Evolutionary conservation across 106 monocot species (phyloP).

Genomic region (Apostasia shenzhenica): DNA sequence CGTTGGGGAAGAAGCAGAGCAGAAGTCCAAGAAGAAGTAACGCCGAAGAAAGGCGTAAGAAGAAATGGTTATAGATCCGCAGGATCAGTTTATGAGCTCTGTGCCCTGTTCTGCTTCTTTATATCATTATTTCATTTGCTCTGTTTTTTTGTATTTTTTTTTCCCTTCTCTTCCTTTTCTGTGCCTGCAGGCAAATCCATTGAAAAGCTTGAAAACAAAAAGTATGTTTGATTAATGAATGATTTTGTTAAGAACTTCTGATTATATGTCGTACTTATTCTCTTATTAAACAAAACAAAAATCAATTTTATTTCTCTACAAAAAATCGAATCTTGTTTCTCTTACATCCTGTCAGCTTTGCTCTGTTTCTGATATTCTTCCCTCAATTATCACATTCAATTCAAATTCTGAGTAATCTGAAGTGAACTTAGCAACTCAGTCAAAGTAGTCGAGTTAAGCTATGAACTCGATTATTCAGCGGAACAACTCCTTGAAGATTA

Average conservation of each 20-base stretch:
- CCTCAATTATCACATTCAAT: too few species aligned
- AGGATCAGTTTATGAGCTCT: slow-evolving; percentile 8
- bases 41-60: slow-evolving; percentile 14
- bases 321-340: too few species aligned
- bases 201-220: slow-evolving; percentile 26
- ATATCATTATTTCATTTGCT: slow-evolving; percentile 1
- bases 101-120: not conserved
- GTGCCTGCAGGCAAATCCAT: slow-evolving; percentile 27
- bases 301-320: not conserved
- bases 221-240: too few species aligned
- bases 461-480: too few species aligned
- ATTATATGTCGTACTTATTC: too few species aligned
- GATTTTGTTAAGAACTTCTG: too few species aligned
- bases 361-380: too few species aligned
- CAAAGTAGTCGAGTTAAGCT: too few species aligned
- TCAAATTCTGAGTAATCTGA: too few species aligned
- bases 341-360: too few species aligned
- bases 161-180: slow-evolving; percentile 1
- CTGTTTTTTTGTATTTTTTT: slow-evolving; percentile 1
- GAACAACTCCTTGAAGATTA: too few species aligned
- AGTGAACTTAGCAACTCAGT: too few species aligned
- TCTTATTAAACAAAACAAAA: not conserved
- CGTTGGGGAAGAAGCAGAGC: slow-evolving; percentile 9
- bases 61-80: slow-evolving; percentile 26
- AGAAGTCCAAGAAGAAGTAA: slow-evolving; percentile 21